Evolutionary conservation across 2,329 filamentous ascomycete species (phyloP).

Genomic region (Stemphylium lycopersici): DNA sequence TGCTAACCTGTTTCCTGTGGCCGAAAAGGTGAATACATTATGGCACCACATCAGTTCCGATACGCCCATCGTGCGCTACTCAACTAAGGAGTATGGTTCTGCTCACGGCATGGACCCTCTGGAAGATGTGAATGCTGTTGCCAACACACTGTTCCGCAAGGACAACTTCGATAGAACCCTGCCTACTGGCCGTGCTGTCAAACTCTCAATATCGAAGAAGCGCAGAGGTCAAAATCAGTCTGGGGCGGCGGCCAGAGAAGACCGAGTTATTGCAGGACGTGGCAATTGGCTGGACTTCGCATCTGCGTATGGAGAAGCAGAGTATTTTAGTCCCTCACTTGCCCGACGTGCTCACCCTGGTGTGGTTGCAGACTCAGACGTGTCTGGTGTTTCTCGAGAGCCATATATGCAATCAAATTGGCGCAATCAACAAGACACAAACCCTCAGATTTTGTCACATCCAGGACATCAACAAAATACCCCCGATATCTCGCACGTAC

Average conservation of each 20-base stretch:
- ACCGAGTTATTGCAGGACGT: background rate
- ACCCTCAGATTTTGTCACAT: no score
- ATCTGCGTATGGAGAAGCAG: no score
- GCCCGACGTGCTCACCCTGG: no score
- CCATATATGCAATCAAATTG: no score
- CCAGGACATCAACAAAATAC: no score
- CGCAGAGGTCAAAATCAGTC: conserved; percentile 1
- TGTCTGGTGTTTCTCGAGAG: no score
- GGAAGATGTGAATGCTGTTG: conserved; percentile 27
- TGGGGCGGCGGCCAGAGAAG: conserved; percentile 7
- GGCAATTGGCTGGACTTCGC: background rate
- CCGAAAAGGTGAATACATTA: conserved; percentile 23
- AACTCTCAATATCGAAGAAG: conserved; percentile 11
- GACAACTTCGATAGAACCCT: background rate
- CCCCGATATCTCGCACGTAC: no score
- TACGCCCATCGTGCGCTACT: conserved; percentile 28
- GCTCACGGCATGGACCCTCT: conserved; percentile 19
- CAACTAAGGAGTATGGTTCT: conserved; percentile 25
- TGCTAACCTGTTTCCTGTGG: conserved; percentile 11
- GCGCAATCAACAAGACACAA: no score
- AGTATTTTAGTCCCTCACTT: no score
- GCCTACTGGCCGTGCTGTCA: conserved; percentile 16
- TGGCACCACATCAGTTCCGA: conserved; percentile 23
- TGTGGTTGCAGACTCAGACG: no score
- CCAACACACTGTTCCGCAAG: conserved; percentile 9